Conservation (phyloP, 192 early-diverging fungal species). For the Backusella morwellensis region DNA sequence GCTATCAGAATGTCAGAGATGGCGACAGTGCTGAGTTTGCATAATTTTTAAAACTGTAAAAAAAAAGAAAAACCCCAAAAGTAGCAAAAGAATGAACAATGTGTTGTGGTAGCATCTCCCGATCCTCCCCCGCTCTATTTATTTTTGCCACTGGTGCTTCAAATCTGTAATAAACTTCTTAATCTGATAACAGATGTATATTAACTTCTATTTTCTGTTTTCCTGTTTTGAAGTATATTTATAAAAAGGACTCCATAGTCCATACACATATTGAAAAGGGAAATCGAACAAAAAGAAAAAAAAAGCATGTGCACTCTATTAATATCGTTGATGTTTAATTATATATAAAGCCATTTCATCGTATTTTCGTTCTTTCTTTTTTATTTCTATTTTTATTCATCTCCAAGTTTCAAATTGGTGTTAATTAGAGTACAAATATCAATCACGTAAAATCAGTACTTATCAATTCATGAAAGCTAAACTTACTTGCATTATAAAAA, state of each 20-base stretch:
- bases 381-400: background rate
- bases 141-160: background rate
- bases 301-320: background rate
- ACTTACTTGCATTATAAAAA: background rate
- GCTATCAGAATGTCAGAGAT: conserved; percentile 28
- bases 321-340: background rate
- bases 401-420: background rate
- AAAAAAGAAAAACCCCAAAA: background rate
- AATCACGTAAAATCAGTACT: background rate
- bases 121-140: background rate
- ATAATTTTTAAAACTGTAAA: background rate
- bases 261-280: background rate
- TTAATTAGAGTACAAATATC: background rate
- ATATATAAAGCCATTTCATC: background rate
- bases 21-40: conserved; percentile 18
- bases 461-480: background rate
- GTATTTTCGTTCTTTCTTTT: background rate
- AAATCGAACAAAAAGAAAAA: background rate
- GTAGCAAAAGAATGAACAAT: background rate
- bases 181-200: background rate
- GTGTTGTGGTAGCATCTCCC: background rate
- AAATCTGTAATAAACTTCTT: background rate
- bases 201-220: background rate
- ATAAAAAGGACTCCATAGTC: background rate
- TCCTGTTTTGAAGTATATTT: background rate